These are phyloP conservation scores for Termitomyces sp. DNA, from an alignment of 768 basidiomycete genomes.

Conservation along the genomic window DNA sequence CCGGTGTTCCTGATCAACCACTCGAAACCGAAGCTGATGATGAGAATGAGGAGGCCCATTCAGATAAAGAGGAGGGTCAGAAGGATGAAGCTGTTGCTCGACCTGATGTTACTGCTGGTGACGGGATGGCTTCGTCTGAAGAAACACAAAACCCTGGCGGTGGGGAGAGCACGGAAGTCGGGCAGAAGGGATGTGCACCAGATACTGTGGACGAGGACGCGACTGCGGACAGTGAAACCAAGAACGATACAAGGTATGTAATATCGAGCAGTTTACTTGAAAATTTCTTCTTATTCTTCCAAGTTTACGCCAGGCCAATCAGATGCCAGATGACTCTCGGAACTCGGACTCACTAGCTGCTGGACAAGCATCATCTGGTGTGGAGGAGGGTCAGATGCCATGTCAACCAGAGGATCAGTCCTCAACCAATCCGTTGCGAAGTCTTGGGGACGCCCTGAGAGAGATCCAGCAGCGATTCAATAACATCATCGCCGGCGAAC, in stretches of 20 bases:
- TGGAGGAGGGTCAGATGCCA: constrained; percentile 37
- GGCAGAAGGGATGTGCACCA: constrained; percentile 23
- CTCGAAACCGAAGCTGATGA: constrained; percentile 22
- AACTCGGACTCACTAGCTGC: constrained; percentile 17
- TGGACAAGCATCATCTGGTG: constrained; percentile 33
- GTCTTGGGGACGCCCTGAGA: constrained; percentile 76
- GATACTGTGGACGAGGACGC: constrained; percentile 23
- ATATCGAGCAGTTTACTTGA: not conserved
- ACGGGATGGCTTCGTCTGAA: constrained; percentile 27
- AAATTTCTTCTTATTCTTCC: not conserved
- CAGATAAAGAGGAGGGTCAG: constrained; percentile 21
- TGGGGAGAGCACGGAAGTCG: constrained; percentile 24
- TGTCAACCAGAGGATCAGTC: constrained; percentile 33
- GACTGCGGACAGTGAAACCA: constrained; percentile 21
- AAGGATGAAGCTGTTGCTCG: constrained; percentile 29
- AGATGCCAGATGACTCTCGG: constrained; percentile 14
- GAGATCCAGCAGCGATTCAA: constrained; percentile 82
- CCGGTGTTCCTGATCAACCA: constrained; percentile 8
- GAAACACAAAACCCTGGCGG: constrained; percentile 22
- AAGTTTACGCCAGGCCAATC: constrained; percentile 14
- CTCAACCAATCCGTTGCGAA: constrained; percentile 57
- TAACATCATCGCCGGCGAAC: constrained; percentile 57
- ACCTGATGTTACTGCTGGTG: constrained; percentile 39
- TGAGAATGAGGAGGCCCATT: constrained; percentile 18
- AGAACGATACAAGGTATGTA: constrained; percentile 28